Base-by-base conservation (phyloP, 164 flowering plant genomes). In the Euptelea pleiosperma region DNA sequence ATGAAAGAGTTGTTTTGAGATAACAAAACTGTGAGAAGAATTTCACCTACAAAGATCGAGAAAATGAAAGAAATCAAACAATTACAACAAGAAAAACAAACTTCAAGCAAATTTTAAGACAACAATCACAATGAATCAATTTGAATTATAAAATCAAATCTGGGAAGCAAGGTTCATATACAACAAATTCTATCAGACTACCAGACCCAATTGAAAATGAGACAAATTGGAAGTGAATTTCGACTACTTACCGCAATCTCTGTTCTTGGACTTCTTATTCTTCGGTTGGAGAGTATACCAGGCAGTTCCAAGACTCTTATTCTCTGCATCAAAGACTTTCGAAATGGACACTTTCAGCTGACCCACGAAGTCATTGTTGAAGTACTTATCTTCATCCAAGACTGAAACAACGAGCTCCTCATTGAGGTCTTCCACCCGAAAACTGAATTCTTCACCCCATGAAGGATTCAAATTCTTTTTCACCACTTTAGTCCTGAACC, bases 371-470 rank as follows among this genome's bases (percentile, higher is more conserved):
- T 92, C 96, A 68, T 89, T 88, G 50, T 79, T 84, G 65, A 87
- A 85, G 73, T 79, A 92, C 81, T 79, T 87, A 55, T 92, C 98
- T 57, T 89, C 98, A 70, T 86, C 95, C 59, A 85, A 49, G 18
- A 92, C 96, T 67, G 73, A 79, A 30, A 92, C 46, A 2, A 72
- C 49, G 26, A 92, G 83, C 64, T 82, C 88, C 25, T 86, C 96
- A 2, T 76, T 77, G 59, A 92, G 75, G 67, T 89, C 98, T 14
- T 87, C 98, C 5, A 92, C 98, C 62, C 67, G 56, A 63, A 89
- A 89, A 61, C 73, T 55, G 58, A 85, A 89, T 8, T 84, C 96
- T 58, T 92, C 96, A 10, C 76, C 76, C 98, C 96, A 92, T 10
- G 67, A 66, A 19, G 98, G 98, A 63, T 77, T 87, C 71, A 89